phyloP scores from a whole-genome alignment of 345 rosid species.

The Angophora floribunda region DNA sequence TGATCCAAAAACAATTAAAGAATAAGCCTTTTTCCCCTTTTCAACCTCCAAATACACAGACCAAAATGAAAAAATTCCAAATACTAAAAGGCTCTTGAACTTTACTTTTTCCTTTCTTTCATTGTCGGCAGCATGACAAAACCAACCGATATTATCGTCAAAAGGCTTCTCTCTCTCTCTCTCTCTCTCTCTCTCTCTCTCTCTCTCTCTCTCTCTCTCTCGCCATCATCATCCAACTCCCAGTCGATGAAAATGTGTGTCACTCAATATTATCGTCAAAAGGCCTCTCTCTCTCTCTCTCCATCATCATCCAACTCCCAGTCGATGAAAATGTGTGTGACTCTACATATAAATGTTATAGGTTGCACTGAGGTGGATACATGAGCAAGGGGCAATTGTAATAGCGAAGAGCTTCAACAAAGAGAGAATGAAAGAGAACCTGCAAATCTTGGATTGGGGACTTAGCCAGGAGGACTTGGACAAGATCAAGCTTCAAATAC shows the following conservation, averaged over 20 bases:
- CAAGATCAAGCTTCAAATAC: not conserved
- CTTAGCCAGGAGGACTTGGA: not conserved
- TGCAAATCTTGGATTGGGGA: not conserved
- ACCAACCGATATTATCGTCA: not conserved
- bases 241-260: not conserved
- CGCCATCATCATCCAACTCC: not conserved
- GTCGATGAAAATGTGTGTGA: not conserved
- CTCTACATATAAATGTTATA: not conserved
- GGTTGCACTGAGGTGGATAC: slow-evolving; percentile 5
- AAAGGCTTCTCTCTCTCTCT: too few species aligned
- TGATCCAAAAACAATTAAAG: not conserved
- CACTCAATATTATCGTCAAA: not conserved
- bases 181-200: too few species aligned
- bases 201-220: too few species aligned
- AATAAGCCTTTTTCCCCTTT: not conserved
- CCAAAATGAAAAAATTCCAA: not conserved
- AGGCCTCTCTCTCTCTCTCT: not conserved
- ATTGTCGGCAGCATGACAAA: not conserved
- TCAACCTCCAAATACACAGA: not conserved
- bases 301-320: not conserved
- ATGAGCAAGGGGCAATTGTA: not conserved
- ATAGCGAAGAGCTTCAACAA: slow-evolving; percentile 3
- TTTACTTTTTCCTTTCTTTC: not conserved
- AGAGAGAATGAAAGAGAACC: slow-evolving; percentile 1
- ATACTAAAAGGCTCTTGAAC: not conserved